Conservation (phyloP, 2,329 filamentous ascomycete species). For the Aureobasidium lini region DNA sequence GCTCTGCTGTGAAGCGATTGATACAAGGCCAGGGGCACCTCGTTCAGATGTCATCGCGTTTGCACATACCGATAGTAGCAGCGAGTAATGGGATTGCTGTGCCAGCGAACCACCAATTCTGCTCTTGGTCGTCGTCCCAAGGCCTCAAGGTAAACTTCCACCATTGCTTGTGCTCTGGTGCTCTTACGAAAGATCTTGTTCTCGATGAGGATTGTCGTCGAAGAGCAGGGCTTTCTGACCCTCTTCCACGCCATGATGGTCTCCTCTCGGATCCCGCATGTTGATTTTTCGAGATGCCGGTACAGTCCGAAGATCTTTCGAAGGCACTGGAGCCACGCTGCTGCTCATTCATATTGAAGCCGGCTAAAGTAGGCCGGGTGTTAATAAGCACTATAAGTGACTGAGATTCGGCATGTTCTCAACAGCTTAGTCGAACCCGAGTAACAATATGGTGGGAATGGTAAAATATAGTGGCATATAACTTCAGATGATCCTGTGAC, state of each 20-base stretch:
- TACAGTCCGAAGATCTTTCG: neutral
- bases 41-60: neutral
- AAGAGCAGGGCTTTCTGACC: neutral
- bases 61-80: conserved; percentile 4
- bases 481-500: too few species aligned
- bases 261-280: neutral
- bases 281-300: neutral
- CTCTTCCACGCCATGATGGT: neutral
- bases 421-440: too few species aligned
- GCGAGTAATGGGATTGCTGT: conserved; percentile 25
- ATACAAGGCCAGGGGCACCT: neutral
- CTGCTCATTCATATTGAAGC: neutral
- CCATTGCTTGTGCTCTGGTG: neutral
- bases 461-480: too few species aligned
- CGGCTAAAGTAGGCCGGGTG: neutral
- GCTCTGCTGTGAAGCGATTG: neutral
- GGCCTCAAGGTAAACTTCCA: conserved; percentile 13
- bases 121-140: conserved; percentile 28
- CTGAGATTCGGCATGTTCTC: neutral
- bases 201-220: neutral
- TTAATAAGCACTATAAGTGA: neutral
- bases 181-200: neutral
- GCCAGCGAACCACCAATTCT: conserved; percentile 31
- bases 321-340: neutral
- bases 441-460: too few species aligned